phyloP scores from a whole-genome alignment of 176 grass and related monocot species.

The Elymus sibiricus region DNA sequence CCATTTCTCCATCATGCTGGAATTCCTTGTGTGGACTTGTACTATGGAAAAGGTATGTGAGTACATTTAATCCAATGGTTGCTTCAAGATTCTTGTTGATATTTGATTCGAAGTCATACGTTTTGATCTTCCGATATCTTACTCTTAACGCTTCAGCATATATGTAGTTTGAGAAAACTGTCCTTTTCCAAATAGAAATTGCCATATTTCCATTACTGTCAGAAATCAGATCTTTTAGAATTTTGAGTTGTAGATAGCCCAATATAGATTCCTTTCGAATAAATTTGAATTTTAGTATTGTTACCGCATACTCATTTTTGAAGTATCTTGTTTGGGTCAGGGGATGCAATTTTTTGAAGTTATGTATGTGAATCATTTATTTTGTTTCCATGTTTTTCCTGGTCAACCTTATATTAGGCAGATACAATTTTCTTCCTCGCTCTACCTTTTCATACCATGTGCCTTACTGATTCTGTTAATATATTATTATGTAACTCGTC shows the following conservation, averaged over 20 bases:
- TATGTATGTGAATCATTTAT: background rate
- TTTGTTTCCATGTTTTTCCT: background rate
- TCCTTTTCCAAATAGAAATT: background rate
- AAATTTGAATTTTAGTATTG: background rate
- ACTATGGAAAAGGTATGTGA: slow-evolving; percentile 83
- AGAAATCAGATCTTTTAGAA: background rate
- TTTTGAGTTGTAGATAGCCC: background rate
- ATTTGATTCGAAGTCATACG: background rate
- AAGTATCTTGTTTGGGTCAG: background rate
- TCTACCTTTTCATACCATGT: background rate
- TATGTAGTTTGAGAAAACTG: background rate
- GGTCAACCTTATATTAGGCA: background rate
- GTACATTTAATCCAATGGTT: background rate
- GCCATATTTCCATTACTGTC: background rate
- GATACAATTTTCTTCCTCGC: background rate
- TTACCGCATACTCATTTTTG: background rate
- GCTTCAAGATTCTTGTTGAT: background rate
- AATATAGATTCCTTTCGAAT: background rate
- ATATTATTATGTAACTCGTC: slow-evolving; percentile 3
- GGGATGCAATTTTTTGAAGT: background rate
- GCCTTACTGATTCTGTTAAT: background rate
- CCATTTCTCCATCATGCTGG: slow-evolving; percentile 92
- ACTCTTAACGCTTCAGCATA: background rate
- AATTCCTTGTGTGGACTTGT: slow-evolving; percentile 83
- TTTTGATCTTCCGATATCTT: background rate